phyloP scores from a whole-genome alignment of 2,329 filamentous ascomycete species.

The Tolypocladium capitatum region DNA sequence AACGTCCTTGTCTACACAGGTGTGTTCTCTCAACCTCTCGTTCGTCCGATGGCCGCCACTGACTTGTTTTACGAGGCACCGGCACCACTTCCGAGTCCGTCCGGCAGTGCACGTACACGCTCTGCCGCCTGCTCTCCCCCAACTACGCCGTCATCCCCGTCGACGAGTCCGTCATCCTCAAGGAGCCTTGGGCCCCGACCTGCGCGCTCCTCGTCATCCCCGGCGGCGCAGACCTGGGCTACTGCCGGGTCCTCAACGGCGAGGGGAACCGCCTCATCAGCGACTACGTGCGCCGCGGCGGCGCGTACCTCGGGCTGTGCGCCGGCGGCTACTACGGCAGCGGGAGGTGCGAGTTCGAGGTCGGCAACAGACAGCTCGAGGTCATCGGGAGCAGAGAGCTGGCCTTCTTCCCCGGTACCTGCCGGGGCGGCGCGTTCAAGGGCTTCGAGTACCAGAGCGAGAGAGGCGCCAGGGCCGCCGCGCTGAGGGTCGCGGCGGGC shows the following conservation, averaged over 20 bases:
- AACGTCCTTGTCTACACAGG: constrained; percentile 92
- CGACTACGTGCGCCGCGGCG: constrained; percentile 75
- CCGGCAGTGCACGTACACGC: constrained; percentile 73
- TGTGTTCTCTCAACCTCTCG: constrained; percentile 17
- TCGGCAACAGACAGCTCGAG: constrained; percentile 63
- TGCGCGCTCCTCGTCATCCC: constrained; percentile 87
- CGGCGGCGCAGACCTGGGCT: constrained; percentile 86
- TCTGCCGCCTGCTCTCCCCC: constrained; percentile 73
- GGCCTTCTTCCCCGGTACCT: constrained; percentile 75
- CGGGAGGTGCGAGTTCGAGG: constrained; percentile 77
- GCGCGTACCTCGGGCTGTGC: constrained; percentile 80
- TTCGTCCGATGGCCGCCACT: constrained; percentile 1
- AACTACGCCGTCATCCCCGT: constrained; percentile 89
- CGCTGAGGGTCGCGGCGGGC: constrained; percentile 49
- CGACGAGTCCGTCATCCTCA: constrained; percentile 62
- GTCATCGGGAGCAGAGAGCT: constrained; percentile 78
- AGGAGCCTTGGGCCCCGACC: constrained; percentile 80
- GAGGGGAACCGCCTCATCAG: constrained; percentile 72
- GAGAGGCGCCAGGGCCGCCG: constrained; percentile 61
- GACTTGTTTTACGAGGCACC: constrained; percentile 41
- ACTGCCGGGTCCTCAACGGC: constrained; percentile 79
- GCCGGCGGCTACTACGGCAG: constrained; percentile 89
- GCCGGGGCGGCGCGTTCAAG: constrained; percentile 72
- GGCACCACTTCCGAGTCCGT: constrained; percentile 83
- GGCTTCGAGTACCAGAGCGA: constrained; percentile 90